Percentiles rank a stretch among this genome's conserved stretches.
These are phyloP conservation scores for Rhizopogon roseolus DNA, from an alignment of 768 basidiomycete species.

Conservation along the genomic window DNA sequence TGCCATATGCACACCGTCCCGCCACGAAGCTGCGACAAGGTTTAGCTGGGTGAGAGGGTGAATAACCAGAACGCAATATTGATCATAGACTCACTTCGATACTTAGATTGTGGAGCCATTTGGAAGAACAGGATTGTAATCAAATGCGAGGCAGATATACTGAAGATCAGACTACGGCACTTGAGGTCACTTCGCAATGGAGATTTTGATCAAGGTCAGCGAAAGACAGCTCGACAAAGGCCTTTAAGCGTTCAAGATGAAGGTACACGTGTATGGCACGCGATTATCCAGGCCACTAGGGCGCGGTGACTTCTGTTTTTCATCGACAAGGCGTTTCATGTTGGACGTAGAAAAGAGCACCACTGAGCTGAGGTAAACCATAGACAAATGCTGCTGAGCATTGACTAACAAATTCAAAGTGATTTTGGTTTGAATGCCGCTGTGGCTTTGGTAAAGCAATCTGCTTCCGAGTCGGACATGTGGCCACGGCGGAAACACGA, in stretches of 20 bases:
- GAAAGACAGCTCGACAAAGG: slow-evolving; percentile 14
- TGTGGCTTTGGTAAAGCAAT: neutral
- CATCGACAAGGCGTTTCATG: slow-evolving; percentile 4
- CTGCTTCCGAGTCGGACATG: neutral
- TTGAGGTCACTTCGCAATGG: neutral
- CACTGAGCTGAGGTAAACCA: neutral
- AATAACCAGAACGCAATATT: neutral
- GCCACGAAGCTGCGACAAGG: slow-evolving; percentile 31
- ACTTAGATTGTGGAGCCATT: slow-evolving; percentile 16
- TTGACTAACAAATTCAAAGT: slow-evolving; percentile 2
- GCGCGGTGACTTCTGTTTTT: slow-evolving; percentile 8
- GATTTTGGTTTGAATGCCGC: neutral
- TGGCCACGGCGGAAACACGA: neutral
- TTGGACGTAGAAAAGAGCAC: slow-evolving; percentile 2
- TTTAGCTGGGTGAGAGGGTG: slow-evolving; percentile 23
- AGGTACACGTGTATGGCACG: slow-evolving; percentile 28
- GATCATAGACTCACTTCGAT: slow-evolving; percentile 25
- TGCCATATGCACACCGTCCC: slow-evolving; percentile 33
- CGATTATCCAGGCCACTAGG: slow-evolving; percentile 20
- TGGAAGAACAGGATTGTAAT: neutral
- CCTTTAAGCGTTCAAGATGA: slow-evolving; percentile 27
- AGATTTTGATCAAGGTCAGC: slow-evolving; percentile 8
- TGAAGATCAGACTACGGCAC: slow-evolving; percentile 1
- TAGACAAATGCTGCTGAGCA: neutral
- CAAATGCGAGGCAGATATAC: neutral